Percentiles rank a stretch among this genome's conserved stretches.
Conservation (phyloP, 164 flowering plant genomes). For the Cinnamomum chago region DNA sequence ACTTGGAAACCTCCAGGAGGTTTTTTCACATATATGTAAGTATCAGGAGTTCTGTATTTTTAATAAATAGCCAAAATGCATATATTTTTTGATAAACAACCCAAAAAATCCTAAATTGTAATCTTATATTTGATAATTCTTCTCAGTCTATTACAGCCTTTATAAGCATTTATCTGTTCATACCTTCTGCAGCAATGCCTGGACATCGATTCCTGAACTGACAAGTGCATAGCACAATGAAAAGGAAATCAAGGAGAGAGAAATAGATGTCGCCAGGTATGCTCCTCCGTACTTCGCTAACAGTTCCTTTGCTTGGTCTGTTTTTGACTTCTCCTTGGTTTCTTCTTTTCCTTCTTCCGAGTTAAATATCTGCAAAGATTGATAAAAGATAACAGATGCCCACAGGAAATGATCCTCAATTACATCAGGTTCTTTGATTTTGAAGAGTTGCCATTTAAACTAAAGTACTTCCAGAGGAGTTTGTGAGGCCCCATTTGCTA, state of each 20-base stretch:
- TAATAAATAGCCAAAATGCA: not conserved
- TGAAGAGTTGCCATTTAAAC: too few relatives aligned
- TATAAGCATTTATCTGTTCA: not conserved
- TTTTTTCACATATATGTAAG: not conserved
- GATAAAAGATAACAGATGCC: not conserved
- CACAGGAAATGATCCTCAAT: too few relatives aligned
- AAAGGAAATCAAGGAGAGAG: slow-evolving; percentile 89
- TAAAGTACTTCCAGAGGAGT: too few relatives aligned
- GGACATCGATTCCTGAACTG: slow-evolving; percentile 81
- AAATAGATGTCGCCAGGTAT: slow-evolving; percentile 87
- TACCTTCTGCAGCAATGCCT: slow-evolving; percentile 78
- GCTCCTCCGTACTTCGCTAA: slow-evolving; percentile 97
- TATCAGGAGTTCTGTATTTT: not conserved
- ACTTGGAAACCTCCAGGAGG: too few relatives aligned
- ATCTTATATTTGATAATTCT: not conserved
- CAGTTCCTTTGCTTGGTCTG: slow-evolving; percentile 83
- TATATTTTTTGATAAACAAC: not conserved
- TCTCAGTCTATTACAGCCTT: not conserved
- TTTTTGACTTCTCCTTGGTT: slow-evolving; percentile 54
- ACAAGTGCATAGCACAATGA: slow-evolving; percentile 73
- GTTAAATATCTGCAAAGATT: slow-evolving; percentile 67
- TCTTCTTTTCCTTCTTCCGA: slow-evolving; percentile 58
- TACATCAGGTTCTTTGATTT: too few relatives aligned
- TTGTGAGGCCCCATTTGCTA: too few relatives aligned
- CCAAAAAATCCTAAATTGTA: not conserved